Evolutionary conservation across 2,329 filamentous ascomycete species (phyloP).

Genomic region (Neonectria faginata): DNA sequence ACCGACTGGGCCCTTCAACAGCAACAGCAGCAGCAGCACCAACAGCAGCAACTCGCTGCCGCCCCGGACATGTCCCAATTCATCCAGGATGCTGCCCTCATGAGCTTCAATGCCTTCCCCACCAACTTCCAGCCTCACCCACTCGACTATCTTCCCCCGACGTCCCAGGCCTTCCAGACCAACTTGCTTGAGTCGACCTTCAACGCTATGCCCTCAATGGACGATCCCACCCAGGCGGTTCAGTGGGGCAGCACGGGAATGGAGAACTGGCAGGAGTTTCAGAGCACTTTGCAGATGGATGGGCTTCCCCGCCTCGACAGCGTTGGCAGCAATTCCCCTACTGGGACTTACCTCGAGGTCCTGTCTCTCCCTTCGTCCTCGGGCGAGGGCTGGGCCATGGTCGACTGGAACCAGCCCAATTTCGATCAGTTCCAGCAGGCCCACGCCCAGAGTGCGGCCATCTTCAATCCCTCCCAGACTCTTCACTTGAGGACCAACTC

Average conservation of each 20-base stretch:
- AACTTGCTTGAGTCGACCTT: constrained; percentile 75
- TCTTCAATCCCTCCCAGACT: constrained; percentile 93
- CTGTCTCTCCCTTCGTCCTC: constrained; percentile 83
- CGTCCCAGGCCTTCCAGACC: constrained; percentile 73
- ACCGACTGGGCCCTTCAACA: constrained; percentile 73
- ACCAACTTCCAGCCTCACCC: constrained; percentile 65
- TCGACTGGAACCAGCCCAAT: constrained; percentile 79
- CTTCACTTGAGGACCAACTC: constrained; percentile 89
- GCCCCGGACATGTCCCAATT: constrained; percentile 63
- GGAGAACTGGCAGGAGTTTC: constrained; percentile 85
- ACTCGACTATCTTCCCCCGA: constrained; percentile 71
- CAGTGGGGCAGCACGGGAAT: constrained; percentile 72
- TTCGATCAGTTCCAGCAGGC: constrained; percentile 68
- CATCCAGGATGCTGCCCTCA: constrained; percentile 68
- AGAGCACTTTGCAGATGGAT: constrained; percentile 68
- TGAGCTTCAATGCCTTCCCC: constrained; percentile 66
- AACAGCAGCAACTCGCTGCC: constrained; percentile 52
- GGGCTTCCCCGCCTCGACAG: constrained; percentile 54
- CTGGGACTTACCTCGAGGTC: constrained; percentile 79
- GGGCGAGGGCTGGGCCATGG: constrained; percentile 87
- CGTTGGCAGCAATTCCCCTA: constrained; percentile 60
- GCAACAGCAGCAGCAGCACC: constrained; percentile 59
- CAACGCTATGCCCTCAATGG: constrained; percentile 66
- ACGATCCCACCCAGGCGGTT: constrained; percentile 65
- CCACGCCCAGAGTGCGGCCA: constrained; percentile 69